Evolutionary conservation across 352 stramenopile species (phyloP).

Genomic region (Phytophthora pluvialis): DNA sequence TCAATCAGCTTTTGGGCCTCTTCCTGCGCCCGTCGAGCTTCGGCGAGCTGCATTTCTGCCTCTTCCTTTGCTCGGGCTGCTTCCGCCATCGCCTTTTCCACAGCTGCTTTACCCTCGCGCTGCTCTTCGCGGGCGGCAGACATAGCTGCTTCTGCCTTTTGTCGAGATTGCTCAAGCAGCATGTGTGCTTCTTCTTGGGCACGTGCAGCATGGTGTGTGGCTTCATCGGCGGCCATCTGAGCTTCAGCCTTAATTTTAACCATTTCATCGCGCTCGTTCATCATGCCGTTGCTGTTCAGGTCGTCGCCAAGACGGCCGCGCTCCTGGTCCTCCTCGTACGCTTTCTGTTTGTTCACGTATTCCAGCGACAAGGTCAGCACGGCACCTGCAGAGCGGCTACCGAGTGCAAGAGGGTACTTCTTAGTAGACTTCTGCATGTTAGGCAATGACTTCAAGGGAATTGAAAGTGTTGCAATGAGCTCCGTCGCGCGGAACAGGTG

Average conservation of each 20-base stretch:
- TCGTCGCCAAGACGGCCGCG: constrained; percentile 64
- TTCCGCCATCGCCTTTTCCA: constrained; percentile 87
- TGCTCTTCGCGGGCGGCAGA: constrained; percentile 80
- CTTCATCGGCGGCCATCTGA: constrained; percentile 84
- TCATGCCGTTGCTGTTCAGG: constrained; percentile 58
- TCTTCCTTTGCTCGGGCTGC: constrained; percentile 79
- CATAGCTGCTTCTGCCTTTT: constrained; percentile 87
- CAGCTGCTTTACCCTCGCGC: constrained; percentile 80
- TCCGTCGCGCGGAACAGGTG: constrained; percentile 81
- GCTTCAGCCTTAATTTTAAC: constrained; percentile 83
- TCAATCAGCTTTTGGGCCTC: constrained; percentile 87
- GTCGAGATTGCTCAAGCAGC: constrained; percentile 75
- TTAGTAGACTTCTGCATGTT: constrained; percentile 88
- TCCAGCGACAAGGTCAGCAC: constrained; percentile 81
- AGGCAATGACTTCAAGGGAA: constrained; percentile 80
- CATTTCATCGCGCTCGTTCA: constrained; percentile 87
- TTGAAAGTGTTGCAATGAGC: constrained; percentile 77
- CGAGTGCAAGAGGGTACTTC: constrained; percentile 84
- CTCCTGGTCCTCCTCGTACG: constrained; percentile 76
- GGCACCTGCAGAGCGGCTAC: constrained; percentile 75
- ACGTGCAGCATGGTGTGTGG: constrained; percentile 65
- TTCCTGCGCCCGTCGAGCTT: constrained; percentile 76
- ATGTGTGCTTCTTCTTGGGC: constrained; percentile 81
- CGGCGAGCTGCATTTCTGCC: constrained; percentile 79
- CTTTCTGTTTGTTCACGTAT: constrained; percentile 88